Percentiles rank a stretch among this genome's conserved stretches.
Conservation (phyloP, 2,329 filamentous ascomycete species). For the Penicillium polonicum region DNA sequence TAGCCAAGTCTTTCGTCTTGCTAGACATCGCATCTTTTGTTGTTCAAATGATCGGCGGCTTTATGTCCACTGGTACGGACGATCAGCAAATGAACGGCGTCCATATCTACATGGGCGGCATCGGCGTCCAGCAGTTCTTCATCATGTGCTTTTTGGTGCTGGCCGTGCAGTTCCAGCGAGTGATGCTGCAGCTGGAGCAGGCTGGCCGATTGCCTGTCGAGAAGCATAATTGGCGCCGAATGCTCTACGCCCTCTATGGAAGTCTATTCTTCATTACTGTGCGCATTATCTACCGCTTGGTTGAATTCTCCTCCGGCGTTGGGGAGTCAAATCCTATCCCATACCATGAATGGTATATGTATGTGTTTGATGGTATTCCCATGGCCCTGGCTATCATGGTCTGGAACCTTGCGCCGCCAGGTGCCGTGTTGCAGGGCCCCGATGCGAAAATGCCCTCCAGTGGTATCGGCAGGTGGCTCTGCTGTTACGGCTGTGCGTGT, state of each 20-base stretch:
- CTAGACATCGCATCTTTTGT: slow-evolving; percentile 40
- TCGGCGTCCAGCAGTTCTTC: slow-evolving; percentile 55
- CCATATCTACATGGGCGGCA: slow-evolving; percentile 33
- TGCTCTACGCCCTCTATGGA: slow-evolving; percentile 45
- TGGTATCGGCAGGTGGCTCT: slow-evolving; percentile 1
- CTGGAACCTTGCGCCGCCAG: slow-evolving; percentile 19
- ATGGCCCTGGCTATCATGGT: slow-evolving; percentile 41
- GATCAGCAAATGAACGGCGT: slow-evolving; percentile 19
- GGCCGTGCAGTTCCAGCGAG: slow-evolving; percentile 50
- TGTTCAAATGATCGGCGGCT: slow-evolving; percentile 19
- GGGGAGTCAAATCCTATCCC: slow-evolving; percentile 38
- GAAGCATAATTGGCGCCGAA: background rate
- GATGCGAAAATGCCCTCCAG: slow-evolving; percentile 3
- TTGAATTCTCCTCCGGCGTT: slow-evolving; percentile 57
- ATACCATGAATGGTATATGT: slow-evolving; percentile 39
- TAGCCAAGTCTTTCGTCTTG: slow-evolving; percentile 43
- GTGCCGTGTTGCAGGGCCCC: background rate
- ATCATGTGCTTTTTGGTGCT: slow-evolving; percentile 52
- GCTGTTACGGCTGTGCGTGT: slow-evolving; percentile 1
- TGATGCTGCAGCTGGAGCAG: slow-evolving; percentile 34
- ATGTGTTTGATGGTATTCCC: slow-evolving; percentile 41
- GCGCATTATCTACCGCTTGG: slow-evolving; percentile 58
- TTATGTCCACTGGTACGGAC: slow-evolving; percentile 3
- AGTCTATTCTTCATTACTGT: slow-evolving; percentile 52
- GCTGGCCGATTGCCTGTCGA: background rate